Evolutionary conservation across 768 basidiomycete genomes (phyloP).

Genomic region (Hericium erinaceus): DNA sequence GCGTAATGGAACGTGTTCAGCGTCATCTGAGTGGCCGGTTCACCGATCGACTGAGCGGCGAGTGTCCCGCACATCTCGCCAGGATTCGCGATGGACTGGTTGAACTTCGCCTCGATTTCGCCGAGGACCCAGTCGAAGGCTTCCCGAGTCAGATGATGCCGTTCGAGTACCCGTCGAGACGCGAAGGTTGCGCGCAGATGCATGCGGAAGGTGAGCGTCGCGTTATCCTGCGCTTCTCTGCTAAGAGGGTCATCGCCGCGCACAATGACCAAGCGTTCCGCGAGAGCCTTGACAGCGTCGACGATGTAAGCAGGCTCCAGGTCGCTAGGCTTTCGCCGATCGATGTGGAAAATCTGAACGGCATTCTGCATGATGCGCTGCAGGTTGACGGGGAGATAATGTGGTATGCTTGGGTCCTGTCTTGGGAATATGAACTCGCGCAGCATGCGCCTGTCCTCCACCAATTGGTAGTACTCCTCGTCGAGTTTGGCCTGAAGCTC

Average conservation of each 20-base stretch:
- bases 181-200: conserved; percentile 88
- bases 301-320: conserved; percentile 84
- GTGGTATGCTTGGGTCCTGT: conserved; percentile 57
- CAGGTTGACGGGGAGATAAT: conserved; percentile 93
- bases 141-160: conserved; percentile 79
- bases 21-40: conserved; percentile 99
- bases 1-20: conserved; percentile 99
- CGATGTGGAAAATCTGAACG: conserved; percentile 94
- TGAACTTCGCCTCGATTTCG: conserved; percentile 94
- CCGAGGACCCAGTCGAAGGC: conserved; percentile 97
- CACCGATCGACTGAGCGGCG: conserved; percentile 97
- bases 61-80: conserved; percentile 99
- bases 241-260: conserved; percentile 76
- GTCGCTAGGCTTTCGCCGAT: conserved; percentile 87
- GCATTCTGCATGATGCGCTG: conserved; percentile 94
- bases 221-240: conserved; percentile 73
- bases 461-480: conserved; percentile 57
- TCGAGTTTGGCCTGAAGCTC: conserved; percentile 83
- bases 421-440: conserved; percentile 81
- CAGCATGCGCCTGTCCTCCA: conserved; percentile 67
- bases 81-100: conserved; percentile 83
- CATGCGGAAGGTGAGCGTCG: conserved; percentile 88
- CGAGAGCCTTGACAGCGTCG: conserved; percentile 65
- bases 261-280: conserved; percentile 74
- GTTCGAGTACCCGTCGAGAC: conserved; percentile 78